Base-by-base conservation (phyloP, 345 rosid species). In the Melastoma malabathricum region DNA sequence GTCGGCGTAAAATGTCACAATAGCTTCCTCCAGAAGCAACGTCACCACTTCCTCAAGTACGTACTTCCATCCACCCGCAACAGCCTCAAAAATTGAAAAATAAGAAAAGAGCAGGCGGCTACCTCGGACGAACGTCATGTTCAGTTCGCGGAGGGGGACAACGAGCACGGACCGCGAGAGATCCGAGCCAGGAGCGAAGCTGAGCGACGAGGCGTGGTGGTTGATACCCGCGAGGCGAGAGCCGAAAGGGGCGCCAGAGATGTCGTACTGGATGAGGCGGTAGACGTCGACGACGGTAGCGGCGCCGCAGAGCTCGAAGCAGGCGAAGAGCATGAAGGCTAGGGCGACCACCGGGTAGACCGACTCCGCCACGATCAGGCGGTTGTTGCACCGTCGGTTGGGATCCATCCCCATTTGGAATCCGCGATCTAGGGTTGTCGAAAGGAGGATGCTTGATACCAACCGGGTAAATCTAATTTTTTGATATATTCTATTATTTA, bases 231-330 rank as follows among this genome's bases (percentile, higher is more conserved):
- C 86, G 67, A 92, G 72, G 44, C 98, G 95, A 67, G 98, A 92
- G 56, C 95, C 98, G 25, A 87, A 84, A 3, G 83, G 95, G 5
- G 64, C 82, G 29, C 98, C 95, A 49, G 96, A 79, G 68, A 87
- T 84, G 46, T 92, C 98, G 43, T 92, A 92, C 55, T 92, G 98
- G 46, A 92, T 87, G 19, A 92, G 77, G 49, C 98, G 98, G 73
- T 92, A 92, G 46, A 87, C 98, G 64, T 92, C 96, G 45, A 92
- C 89, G 51, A 83, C 96, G 48, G 98, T 76, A 61, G 96, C 96
- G 1, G 96, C 96, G 51, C 76, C 95, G 62, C 96, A 82, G 63
- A 92, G 98, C 75, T 92, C 93, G 51, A 78, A 87, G 66, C 84
- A 87, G 58, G 95, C 87, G 3, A 92, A 73, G 60, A 92, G 83